These are phyloP conservation scores for Endogone sp. DNA, from an alignment of 192 early-diverging fungal species.

Conservation along the genomic window DNA sequence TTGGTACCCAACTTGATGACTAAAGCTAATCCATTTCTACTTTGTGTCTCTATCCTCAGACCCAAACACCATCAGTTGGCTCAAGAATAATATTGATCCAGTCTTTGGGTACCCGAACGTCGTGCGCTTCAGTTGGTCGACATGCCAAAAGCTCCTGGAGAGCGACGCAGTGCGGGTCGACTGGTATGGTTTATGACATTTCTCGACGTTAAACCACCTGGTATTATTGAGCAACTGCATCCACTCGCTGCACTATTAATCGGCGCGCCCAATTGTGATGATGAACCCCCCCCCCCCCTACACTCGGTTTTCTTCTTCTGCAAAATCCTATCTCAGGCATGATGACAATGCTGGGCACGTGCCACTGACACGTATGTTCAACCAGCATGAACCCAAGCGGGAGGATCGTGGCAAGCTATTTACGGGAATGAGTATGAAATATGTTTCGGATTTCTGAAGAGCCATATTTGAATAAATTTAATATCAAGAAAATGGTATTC, in stretches of 20 bases:
- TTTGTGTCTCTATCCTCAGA: slow-evolving; percentile 47
- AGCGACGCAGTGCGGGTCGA: slow-evolving; percentile 49
- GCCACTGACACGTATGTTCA: background rate
- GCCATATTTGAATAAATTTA: too few relatives aligned
- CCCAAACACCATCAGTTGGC: slow-evolving; percentile 87
- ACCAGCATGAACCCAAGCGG: background rate
- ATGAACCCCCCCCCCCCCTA: too few relatives aligned
- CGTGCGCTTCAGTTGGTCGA: slow-evolving; percentile 95
- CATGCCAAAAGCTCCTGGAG: slow-evolving; percentile 69
- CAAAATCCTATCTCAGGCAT: background rate
- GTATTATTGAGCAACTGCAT: too few relatives aligned
- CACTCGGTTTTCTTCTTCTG: too few relatives aligned
- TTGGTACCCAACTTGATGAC: background rate
- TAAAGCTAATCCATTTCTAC: too few relatives aligned
- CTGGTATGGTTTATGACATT: slow-evolving; percentile 51
- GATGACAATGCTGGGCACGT: background rate
- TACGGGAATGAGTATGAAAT: background rate
- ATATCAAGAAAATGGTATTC: background rate
- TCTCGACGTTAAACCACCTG: too few relatives aligned
- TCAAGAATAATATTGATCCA: slow-evolving; percentile 67
- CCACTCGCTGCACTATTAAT: too few relatives aligned
- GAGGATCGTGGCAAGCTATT: background rate
- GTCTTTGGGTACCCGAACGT: slow-evolving; percentile 93
- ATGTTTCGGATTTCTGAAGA: background rate
- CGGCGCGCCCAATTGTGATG: too few relatives aligned